Base-by-base conservation (phyloP, 2,329 filamentous ascomycete species). In the Parastagonospora avenae region DNA sequence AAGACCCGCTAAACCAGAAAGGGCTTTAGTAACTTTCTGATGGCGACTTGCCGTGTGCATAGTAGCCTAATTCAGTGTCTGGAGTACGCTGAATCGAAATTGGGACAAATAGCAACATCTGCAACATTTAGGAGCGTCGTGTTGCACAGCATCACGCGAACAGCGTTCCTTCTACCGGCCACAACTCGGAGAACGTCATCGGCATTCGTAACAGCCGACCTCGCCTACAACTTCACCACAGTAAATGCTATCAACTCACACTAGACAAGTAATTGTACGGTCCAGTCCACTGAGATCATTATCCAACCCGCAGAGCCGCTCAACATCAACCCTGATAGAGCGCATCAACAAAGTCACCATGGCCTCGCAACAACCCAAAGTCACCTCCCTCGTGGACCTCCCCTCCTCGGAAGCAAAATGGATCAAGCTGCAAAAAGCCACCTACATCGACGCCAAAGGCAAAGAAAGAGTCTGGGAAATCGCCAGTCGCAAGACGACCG, bases 391-490 rank as follows among this genome's bases (percentile, higher is more conserved):
- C 32, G 53, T 48, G 5, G 57, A 61, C 44, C 64, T 67, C 43
- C 48, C 64, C 42, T 61, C 60, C 27, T 42, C 54, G 2, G 56
- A 62, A 11, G 64, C 64, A 16, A 66, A 64, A 64, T 67, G 64
- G 64, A 36, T 67, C 27, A 62, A 64, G 15, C 50, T 67, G 15
- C 63, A 80, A 58, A 74, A 71, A 55, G 68, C 66, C 3, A 72
- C 67, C 39, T 91, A 90, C 70, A 75, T 76, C 54, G 87, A 90
- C 64, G 80, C 84, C 37, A 78, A 79, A 30, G 84, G 83, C 60
- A 74, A 74, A 9, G 67, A 73, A 0, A 80, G 87, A 43, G 82
- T 80, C 35, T 91, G 88, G 88, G 88, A 91, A 69, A 86, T 85
- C 1, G 86, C 87, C 5, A 85, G 88, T 68, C 82, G 88, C 16